phyloP scores from a whole-genome alignment of 805 yeast species.

The Saturnispora serradocipensis region DNA sequence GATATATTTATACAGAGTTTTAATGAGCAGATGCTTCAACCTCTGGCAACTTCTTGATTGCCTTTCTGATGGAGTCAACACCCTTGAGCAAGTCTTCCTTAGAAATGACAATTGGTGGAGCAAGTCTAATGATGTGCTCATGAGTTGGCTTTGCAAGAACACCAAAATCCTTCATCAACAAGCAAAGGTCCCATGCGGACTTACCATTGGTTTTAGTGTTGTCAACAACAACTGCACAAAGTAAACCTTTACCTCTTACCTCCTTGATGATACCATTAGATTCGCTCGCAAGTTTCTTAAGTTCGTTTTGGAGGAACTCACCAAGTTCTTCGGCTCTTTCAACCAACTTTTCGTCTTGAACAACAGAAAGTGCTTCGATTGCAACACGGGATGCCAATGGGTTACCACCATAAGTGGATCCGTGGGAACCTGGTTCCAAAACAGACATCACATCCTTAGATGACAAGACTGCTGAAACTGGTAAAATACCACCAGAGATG shows the following conservation, averaged over 20 bases:
- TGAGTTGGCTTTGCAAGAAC: conserved; percentile 91
- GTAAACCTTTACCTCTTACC: conserved; percentile 78
- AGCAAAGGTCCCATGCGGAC: conserved; percentile 93
- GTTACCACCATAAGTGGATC: conserved; percentile 97
- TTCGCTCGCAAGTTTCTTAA: conserved; percentile 32
- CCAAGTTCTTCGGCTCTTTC: conserved; percentile 73
- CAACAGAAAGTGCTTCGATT: conserved; percentile 85
- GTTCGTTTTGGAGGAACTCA: conserved; percentile 50
- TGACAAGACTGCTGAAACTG: conserved; percentile 85
- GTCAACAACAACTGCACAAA: conserved; percentile 88
- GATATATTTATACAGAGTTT: background rate
- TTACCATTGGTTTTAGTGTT: conserved; percentile 74
- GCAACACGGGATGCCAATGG: conserved; percentile 91
- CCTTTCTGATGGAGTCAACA: conserved; percentile 57
- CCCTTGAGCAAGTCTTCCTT: conserved; percentile 81
- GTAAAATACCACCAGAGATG: conserved; percentile 87
- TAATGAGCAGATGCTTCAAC: conserved; percentile 39
- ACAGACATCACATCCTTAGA: conserved; percentile 85
- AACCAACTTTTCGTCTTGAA: conserved; percentile 76
- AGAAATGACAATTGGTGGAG: conserved; percentile 90
- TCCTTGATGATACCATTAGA: conserved; percentile 47
- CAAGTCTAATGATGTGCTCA: conserved; percentile 88
- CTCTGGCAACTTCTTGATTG: conserved; percentile 48
- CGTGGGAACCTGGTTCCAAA: conserved; percentile 92
- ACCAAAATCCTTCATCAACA: conserved; percentile 80